Evolutionary conservation across 169 alveolate genomes (phyloP), one percentile per base, ranked within the genome.

Genomic region (Miamiensis avidus): DNA sequence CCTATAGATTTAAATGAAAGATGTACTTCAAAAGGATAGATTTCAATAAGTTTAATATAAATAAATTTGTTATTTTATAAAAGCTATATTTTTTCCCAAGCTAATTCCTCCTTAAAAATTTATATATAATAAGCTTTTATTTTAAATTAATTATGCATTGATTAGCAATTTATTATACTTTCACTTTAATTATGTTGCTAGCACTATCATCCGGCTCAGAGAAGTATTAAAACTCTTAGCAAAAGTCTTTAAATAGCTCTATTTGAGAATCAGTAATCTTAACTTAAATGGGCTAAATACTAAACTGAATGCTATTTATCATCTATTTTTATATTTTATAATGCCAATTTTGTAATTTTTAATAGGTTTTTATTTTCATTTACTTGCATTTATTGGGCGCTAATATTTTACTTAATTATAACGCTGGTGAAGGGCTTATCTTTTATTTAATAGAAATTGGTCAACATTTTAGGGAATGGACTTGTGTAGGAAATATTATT

Each of bases 11-110:
- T 79, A 28, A 49, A 79, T 1, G 84, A 79, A 29, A 79, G 29
- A 28, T 79, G 28, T 25, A 79, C 20, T 34, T 34, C n/a, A 27
- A 79, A 49, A 6, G 84, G 84, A 64, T 49, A 79, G 0, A 79
- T 34, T 64, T 79, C 84, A 31, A 79, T 49, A 49, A 34, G 29
- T 79, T 79, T 34, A 28, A 79, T 79, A 28, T 74, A 79, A 34
- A 79, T 49, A 1, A 79, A 79, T 32, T 34, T 29, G 15, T 49
- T 49, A 49, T 49, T 49, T 11, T 4, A 49, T 49, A 11, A 11
- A 11, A 49, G 69, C 20, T 49, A 4, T 49, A 49, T 20, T 49
- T 49, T 49, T 49, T 49, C 69, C 69, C 69, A 49, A 11, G 20
- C 4, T 11, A 11, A 49, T 4, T 49, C 69, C 69, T 49, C 69